phyloP scores from a whole-genome alignment of 2,329 filamentous ascomycete genomes.

The Trichoderma sp. region DNA sequence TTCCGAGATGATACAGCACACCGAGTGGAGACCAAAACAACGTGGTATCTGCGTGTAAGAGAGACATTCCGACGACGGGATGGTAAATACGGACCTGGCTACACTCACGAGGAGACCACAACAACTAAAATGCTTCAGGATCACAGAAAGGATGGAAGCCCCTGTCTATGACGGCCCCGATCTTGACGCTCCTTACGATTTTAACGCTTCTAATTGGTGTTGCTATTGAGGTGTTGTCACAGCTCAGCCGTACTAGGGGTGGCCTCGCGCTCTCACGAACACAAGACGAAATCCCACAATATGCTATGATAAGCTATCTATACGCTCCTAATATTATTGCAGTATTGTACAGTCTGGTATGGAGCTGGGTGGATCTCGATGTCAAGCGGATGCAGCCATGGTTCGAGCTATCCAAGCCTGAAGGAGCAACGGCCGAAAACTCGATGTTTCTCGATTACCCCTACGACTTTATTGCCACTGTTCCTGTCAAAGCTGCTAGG shows the following conservation, averaged over 20 bases:
- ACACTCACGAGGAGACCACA: too few species aligned
- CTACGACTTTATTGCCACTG: constrained; percentile 35
- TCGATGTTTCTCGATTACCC: constrained; percentile 57
- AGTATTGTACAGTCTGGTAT: constrained; percentile 54
- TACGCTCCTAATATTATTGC: constrained; percentile 55
- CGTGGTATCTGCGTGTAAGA: not conserved
- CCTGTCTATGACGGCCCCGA: not conserved
- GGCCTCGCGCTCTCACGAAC: constrained; percentile 37
- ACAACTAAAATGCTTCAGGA: too few species aligned
- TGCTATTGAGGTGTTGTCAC: constrained; percentile 25
- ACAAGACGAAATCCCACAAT: constrained; percentile 35
- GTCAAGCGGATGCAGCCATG: constrained; percentile 59
- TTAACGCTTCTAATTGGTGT: not conserved
- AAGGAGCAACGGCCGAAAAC: constrained; percentile 43
- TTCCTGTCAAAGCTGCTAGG: constrained; percentile 32
- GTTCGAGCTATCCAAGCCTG: constrained; percentile 51
- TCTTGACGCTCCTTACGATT: not conserved
- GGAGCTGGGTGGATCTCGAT: constrained; percentile 61
- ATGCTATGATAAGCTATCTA: constrained; percentile 41
- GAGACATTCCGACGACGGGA: not conserved
- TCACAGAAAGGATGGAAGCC: not conserved
- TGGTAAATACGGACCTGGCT: not conserved
- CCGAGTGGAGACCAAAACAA: not conserved
- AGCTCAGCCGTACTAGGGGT: constrained; percentile 38
- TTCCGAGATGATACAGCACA: too few species aligned